These are phyloP conservation scores for Aspergillus quadrilineatus DNA, from an alignment of 2,329 filamentous ascomycete species.

Conservation along the genomic window DNA sequence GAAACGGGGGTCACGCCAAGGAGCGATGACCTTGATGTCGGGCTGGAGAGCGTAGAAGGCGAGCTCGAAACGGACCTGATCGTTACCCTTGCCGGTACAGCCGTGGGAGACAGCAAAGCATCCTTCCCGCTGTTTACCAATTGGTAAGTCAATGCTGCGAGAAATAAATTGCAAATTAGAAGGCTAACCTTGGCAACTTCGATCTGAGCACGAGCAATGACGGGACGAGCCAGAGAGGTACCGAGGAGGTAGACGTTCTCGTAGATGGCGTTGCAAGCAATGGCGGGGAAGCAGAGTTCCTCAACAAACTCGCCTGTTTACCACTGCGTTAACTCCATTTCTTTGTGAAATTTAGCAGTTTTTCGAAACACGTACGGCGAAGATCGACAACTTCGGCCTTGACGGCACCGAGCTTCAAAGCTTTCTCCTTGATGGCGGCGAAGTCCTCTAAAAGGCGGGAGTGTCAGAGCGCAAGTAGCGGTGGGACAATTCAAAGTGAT, in stretches of 20 bases:
- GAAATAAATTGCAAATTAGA: neutral
- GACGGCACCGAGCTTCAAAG: slow-evolving; percentile 65
- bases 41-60: slow-evolving; percentile 52
- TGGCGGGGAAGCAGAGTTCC: slow-evolving; percentile 74
- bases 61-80: slow-evolving; percentile 52
- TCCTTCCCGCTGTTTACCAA: slow-evolving; percentile 37
- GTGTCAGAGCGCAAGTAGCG: slow-evolving; percentile 11
- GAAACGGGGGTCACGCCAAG: slow-evolving; percentile 51
- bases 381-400: slow-evolving; percentile 65
- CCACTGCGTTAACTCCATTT: neutral
- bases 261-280: slow-evolving; percentile 63
- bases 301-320: slow-evolving; percentile 66
- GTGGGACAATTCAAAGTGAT: slow-evolving; percentile 8
- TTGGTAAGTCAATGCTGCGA: neutral
- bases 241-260: slow-evolving; percentile 65
- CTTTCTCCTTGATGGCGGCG: slow-evolving; percentile 70
- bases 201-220: slow-evolving; percentile 49
- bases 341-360: neutral
- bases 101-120: slow-evolving; percentile 48
- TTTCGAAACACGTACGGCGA: slow-evolving; percentile 40
- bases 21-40: slow-evolving; percentile 50
- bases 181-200: slow-evolving; percentile 25
- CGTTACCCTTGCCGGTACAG: slow-evolving; percentile 50
- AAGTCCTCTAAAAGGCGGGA: slow-evolving; percentile 60
- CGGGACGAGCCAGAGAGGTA: slow-evolving; percentile 47